A percentile compares a stretch with the other conserved stretches of the same genome.
Evolutionary conservation across 2,329 filamentous ascomycete genomes (phyloP).

Genomic region (Neophaeococcomyces mojaviensis): DNA sequence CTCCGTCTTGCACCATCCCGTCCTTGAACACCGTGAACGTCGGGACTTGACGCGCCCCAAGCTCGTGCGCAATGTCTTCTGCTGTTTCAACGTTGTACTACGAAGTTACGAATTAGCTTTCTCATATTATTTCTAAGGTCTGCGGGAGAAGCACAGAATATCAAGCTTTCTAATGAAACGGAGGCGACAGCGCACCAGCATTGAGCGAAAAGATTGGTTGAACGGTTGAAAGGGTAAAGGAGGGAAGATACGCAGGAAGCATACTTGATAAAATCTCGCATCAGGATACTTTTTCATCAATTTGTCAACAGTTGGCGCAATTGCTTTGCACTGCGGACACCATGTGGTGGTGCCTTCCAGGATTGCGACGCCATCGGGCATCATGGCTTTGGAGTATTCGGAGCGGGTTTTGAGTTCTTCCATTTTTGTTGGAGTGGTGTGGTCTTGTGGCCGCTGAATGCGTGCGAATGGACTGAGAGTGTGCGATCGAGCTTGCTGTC

Average conservation of each 20-base stretch:
- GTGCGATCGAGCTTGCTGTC: too few species aligned
- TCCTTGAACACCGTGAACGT: conserved; percentile 1
- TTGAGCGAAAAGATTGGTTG: too few species aligned
- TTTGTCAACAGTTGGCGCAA: conserved; percentile 2
- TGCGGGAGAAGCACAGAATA: too few species aligned
- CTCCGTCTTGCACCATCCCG: conserved; percentile 4
- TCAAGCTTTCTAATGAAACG: too few species aligned
- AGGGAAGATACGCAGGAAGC: too few species aligned
- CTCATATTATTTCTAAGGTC: too few species aligned
- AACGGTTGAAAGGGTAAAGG: too few species aligned
- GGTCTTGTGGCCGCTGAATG: too few species aligned
- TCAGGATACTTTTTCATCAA: conserved; percentile 8
- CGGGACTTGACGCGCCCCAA: conserved; percentile 4
- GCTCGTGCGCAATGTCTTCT: conserved; percentile 7
- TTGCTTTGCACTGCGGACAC: conserved; percentile 5
- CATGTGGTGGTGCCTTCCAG: conserved; percentile 2
- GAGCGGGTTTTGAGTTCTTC: conserved; percentile 4
- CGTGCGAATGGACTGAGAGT: too few species aligned
- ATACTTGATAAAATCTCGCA: conserved; percentile 5
- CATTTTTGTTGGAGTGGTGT: neutral
- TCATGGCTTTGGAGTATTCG: conserved; percentile 6
- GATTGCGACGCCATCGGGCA: conserved; percentile 4
- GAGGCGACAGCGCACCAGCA: too few species aligned
- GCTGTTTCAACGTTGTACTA: conserved; percentile 4
- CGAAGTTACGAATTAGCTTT: too few species aligned